Evolutionary conservation across 1,284 basidiomycete genomes (phyloP).

Genomic region (Ganoderma multipileum): DNA sequence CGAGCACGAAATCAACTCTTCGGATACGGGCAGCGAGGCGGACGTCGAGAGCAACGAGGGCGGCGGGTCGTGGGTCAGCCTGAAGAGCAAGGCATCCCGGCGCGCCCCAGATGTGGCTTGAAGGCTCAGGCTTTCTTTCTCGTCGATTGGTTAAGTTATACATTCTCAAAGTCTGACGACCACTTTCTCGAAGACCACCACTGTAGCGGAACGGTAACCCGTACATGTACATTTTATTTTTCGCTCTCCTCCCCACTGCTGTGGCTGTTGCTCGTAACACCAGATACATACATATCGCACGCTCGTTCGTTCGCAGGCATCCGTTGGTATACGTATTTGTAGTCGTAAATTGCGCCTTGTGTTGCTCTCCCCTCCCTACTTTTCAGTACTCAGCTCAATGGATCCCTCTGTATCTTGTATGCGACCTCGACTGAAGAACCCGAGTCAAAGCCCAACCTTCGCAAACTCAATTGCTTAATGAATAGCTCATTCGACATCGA

Average conservation of each 20-base stretch:
- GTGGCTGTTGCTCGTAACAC: neutral
- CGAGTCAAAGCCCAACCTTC: neutral
- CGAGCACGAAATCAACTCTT: conserved; percentile 39
- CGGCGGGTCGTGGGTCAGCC: conserved; percentile 72
- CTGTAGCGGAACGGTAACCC: neutral
- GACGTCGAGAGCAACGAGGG: conserved; percentile 70
- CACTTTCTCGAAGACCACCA: neutral
- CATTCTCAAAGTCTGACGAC: neutral
- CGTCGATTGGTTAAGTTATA: conserved; percentile 5
- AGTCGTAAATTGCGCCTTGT: neutral
- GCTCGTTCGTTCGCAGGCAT: neutral
- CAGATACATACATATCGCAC: neutral
- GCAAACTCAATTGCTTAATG: neutral
- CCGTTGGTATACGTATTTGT: neutral
- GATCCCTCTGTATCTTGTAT: neutral
- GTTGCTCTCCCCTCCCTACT: neutral
- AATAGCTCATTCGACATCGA: neutral
- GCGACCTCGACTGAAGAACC: too few relatives aligned
- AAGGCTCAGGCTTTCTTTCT: neutral
- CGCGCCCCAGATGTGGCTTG: neutral
- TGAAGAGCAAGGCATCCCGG: conserved; percentile 37
- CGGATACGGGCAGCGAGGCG: conserved; percentile 62
- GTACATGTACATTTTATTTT: neutral
- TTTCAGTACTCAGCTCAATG: neutral
- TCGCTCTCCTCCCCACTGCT: neutral